A percentile compares a stretch with the other conserved stretches of the same genome.
These are phyloP conservation scores for Elsinoe australis DNA, from an alignment of 2,329 filamentous ascomycete genomes.

Conservation along the genomic window DNA sequence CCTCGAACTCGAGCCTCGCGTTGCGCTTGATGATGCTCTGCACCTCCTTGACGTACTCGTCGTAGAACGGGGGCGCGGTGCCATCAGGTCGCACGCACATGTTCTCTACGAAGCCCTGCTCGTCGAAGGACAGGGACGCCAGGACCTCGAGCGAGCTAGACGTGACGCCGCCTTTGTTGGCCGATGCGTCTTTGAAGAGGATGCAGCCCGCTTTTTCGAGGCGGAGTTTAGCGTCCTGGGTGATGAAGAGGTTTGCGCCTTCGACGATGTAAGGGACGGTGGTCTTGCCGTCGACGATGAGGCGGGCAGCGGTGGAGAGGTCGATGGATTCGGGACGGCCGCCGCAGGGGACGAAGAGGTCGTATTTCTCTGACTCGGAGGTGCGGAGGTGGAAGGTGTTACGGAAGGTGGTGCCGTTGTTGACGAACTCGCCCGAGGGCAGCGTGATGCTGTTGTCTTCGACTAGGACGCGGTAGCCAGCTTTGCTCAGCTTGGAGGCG, in stretches of 20 bases:
- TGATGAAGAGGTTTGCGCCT: slow-evolving; percentile 97
- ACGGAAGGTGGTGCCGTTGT: slow-evolving; percentile 90
- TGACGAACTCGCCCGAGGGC: slow-evolving; percentile 75
- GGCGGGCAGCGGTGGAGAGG: slow-evolving; percentile 72
- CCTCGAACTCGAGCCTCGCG: slow-evolving; percentile 89
- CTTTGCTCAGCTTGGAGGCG: slow-evolving; percentile 69
- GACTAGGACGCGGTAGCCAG: slow-evolving; percentile 85
- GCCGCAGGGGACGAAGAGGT: slow-evolving; percentile 91
- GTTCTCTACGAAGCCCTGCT: slow-evolving; percentile 76
- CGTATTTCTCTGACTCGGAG: slow-evolving; percentile 56
- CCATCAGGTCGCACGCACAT: slow-evolving; percentile 83
- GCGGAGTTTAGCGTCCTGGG: slow-evolving; percentile 91
- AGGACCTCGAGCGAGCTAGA: slow-evolving; percentile 95
- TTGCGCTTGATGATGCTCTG: slow-evolving; percentile 88
- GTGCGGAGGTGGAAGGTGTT: slow-evolving; percentile 93
- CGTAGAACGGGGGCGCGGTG: slow-evolving; percentile 80
- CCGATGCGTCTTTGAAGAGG: slow-evolving; percentile 94
- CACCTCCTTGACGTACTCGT: slow-evolving; percentile 83
- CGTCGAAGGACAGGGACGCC: slow-evolving; percentile 89
- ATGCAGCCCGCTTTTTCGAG: slow-evolving; percentile 93
- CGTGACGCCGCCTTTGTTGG: slow-evolving; percentile 97
- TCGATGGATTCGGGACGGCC: slow-evolving; percentile 96
- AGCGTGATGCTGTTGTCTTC: slow-evolving; percentile 87
- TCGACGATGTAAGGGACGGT: slow-evolving; percentile 93
- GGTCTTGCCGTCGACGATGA: slow-evolving; percentile 84